Evolutionary conservation across 2,329 filamentous ascomycete genomes (phyloP).

Genomic region (Fusarium multiceps): DNA sequence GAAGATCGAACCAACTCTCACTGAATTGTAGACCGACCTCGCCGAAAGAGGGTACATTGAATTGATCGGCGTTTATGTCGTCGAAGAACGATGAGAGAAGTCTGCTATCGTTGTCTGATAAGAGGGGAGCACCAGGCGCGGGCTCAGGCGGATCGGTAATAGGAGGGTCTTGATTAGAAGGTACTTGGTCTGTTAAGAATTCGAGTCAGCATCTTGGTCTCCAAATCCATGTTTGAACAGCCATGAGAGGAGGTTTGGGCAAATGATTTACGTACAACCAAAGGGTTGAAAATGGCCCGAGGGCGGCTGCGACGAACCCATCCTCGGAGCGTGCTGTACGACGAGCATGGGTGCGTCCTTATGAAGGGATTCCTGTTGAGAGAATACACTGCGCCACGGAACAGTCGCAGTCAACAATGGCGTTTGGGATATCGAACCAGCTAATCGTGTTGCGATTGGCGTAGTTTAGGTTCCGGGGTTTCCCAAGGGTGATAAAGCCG

Average conservation of each 20-base stretch:
- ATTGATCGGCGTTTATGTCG: constrained; percentile 63
- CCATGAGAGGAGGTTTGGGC: neutral
- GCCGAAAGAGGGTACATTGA: constrained; percentile 61
- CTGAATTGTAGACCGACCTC: constrained; percentile 60
- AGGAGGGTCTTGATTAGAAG: constrained; percentile 58
- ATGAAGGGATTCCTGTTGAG: constrained; percentile 19
- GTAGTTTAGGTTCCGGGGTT: neutral
- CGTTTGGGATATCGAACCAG: constrained; percentile 1
- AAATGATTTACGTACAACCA: constrained; percentile 68
- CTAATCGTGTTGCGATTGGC: constrained; percentile 1
- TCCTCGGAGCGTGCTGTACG: constrained; percentile 64
- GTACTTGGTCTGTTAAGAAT: constrained; percentile 57
- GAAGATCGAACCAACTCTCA: constrained; percentile 68
- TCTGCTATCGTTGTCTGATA: constrained; percentile 71
- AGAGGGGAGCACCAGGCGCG: constrained; percentile 71
- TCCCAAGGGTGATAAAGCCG: neutral
- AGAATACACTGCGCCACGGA: constrained; percentile 9
- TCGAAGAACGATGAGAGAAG: constrained; percentile 69
- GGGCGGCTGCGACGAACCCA: constrained; percentile 68
- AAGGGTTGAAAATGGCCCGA: constrained; percentile 69
- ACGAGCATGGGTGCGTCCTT: constrained; percentile 66
- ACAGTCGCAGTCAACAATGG: constrained; percentile 8
- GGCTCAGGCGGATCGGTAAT: constrained; percentile 69
- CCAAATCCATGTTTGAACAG: neutral
- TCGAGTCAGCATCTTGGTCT: constrained; percentile 43